Evolutionary conservation across 2,329 filamentous ascomycete species (phyloP), one percentile per base, ranked within the genome.

Genomic region (Eutypa lata): DNA sequence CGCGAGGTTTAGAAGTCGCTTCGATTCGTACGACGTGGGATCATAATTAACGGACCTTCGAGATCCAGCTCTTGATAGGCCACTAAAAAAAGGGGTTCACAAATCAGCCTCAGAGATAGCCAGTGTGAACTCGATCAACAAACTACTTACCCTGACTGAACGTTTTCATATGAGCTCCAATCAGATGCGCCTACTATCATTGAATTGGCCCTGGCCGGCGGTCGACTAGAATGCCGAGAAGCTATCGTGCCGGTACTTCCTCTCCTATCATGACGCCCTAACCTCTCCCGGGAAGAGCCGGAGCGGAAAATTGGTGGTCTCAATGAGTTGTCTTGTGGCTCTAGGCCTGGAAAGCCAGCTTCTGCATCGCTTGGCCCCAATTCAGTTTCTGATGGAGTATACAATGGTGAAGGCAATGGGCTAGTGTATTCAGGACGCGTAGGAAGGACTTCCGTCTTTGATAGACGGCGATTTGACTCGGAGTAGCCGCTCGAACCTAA

Each of bases 1-100:
- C 16, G 65, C 65, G 28, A 75, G 60, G 49, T 73, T 73, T 38
- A 77, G 60, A 8, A 78, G 58, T 7, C 73, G 70, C 55, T 73
- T 70, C n/a, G 74, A 71, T 58, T 76, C 74, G 61, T 78, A 78
- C 24, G 75, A 75, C 26, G 65, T 65, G 48, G 73, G 53, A 52
- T 77, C 71, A 61, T 77, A 75, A 52, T 73, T 73, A 58, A 71
- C 71, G 5, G 74, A 76, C 5, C 68, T 62, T 46, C 70, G 72
- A 38, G 68, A 67, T 22, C 62, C 61, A 33, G 67, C 64, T 40
- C 62, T 51, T 22, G 68, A 64, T 60, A 67, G 65, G 47, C 69
- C 75, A 49, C 47, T 59, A 21, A 52, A 14, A 21, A 7, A n/a
- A n/a, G n/a, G 47, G 28, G 51, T 58, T 48, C 55, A 52, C 33